Conservation (phyloP, 495 filamentous ascomycete genomes). For the Alectoria sarmentosa region DNA sequence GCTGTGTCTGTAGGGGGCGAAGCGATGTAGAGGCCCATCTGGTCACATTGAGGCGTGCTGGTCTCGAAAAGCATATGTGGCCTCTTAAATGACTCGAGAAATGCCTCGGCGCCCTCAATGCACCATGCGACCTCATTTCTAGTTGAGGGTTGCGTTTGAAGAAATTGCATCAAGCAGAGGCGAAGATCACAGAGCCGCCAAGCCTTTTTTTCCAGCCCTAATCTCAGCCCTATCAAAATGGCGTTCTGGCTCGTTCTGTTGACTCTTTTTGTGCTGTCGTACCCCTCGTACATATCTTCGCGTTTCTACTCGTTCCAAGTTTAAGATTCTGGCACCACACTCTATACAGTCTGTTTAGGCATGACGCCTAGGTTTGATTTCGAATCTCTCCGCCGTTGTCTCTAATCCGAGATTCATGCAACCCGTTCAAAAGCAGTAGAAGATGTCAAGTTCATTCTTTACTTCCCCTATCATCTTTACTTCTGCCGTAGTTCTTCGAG, state of each 20-base stretch:
- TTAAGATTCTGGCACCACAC: too few relatives aligned
- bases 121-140: slow-evolving; percentile 32
- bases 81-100: slow-evolving; percentile 12
- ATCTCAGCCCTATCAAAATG: neutral
- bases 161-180: neutral
- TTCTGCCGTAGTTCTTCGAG: slow-evolving; percentile 59
- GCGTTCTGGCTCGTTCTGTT: too few relatives aligned
- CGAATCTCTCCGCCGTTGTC: neutral
- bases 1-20: slow-evolving; percentile 16
- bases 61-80: slow-evolving; percentile 4
- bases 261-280: too few relatives aligned
- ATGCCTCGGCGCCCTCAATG: slow-evolving; percentile 24
- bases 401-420: neutral
- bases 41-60: slow-evolving; percentile 24
- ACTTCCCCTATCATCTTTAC: slow-evolving; percentile 53
- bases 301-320: neutral
- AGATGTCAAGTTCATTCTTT: slow-evolving; percentile 31
- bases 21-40: slow-evolving; percentile 24
- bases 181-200: neutral
- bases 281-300: too few relatives aligned
- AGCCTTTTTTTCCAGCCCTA: slow-evolving; percentile 22
- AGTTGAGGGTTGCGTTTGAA: neutral
- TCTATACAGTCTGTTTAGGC: too few relatives aligned
- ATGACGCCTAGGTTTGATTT: neutral
- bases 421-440: neutral